Conservation (phyloP, 2,329 filamentous ascomycete species). For the Exserohilum rostratum region DNA sequence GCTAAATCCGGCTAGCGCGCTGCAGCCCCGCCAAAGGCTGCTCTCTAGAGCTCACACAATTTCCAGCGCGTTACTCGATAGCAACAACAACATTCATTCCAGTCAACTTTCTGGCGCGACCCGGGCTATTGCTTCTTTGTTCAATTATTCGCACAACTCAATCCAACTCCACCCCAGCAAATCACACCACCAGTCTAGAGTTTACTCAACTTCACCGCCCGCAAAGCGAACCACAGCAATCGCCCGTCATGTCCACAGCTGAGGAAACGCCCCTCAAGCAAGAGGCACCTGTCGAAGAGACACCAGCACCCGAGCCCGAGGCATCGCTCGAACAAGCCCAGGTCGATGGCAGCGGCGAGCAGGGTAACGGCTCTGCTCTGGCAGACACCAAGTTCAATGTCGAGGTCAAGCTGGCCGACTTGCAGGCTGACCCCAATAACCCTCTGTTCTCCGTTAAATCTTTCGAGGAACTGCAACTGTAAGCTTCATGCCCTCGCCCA, state of each 20-base stretch:
- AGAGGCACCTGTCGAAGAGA: constrained; percentile 15
- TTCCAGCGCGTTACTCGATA: constrained; percentile 7
- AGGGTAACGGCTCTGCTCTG: constrained; percentile 52
- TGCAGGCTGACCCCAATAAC: constrained; percentile 84
- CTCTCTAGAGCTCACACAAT: constrained; percentile 31
- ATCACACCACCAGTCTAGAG: background rate
- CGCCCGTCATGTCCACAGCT: constrained; percentile 16
- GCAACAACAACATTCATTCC: background rate
- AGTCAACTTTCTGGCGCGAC: background rate
- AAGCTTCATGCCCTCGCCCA: constrained; percentile 48
- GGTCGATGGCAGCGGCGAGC: constrained; percentile 55
- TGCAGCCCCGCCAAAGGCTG: constrained; percentile 27
- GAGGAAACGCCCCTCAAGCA: constrained; percentile 22
- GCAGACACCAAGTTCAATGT: constrained; percentile 83
- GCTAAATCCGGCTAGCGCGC: constrained; percentile 36
- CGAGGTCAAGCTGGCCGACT: constrained; percentile 87
- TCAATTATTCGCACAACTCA: background rate
- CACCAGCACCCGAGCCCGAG: constrained; percentile 11
- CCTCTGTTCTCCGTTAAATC: constrained; percentile 83
- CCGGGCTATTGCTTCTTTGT: background rate
- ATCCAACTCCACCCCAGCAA: background rate
- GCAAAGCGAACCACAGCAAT: constrained; percentile 2
- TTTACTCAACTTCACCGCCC: constrained; percentile 2
- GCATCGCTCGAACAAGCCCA: constrained; percentile 37
- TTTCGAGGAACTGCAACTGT: constrained; percentile 89